Conservation (phyloP, 306 rosid genomes). For the Hippophae rhamnoides region DNA sequence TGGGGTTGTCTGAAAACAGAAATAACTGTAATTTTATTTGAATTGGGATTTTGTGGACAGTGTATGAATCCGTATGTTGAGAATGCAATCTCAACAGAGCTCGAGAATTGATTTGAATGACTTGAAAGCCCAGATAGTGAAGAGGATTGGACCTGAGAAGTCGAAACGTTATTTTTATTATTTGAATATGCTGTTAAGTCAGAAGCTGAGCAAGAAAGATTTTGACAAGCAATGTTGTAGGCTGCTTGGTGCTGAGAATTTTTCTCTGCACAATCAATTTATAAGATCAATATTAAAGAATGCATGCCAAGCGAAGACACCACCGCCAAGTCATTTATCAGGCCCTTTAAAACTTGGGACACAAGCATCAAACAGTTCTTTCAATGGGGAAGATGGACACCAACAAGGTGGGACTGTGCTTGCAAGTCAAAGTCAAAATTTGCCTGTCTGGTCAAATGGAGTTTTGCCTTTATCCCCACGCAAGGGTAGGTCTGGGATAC, state of each 20-base stretch:
- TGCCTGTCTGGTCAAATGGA: slow-evolving; percentile 72
- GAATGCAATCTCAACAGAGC: slow-evolving; percentile 90
- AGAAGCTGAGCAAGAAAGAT: slow-evolving; percentile 78
- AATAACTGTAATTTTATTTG: slow-evolving; percentile 37
- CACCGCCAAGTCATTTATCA: slow-evolving; percentile 43
- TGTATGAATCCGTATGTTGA: slow-evolving; percentile 45
- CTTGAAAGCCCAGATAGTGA: slow-evolving; percentile 63
- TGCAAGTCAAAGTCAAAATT: slow-evolving; percentile 50
- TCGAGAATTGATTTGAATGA: slow-evolving; percentile 91
- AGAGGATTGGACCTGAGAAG: slow-evolving; percentile 74
- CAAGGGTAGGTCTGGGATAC: slow-evolving; percentile 55
- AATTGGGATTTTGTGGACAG: slow-evolving; percentile 27
- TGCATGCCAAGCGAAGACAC: slow-evolving; percentile 81
- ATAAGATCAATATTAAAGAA: slow-evolving; percentile 78
- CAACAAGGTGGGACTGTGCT: slow-evolving; percentile 43
- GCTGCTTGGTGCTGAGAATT: slow-evolving; percentile 77
- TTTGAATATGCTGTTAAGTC: slow-evolving; percentile 69
- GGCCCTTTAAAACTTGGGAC: slow-evolving; percentile 45
- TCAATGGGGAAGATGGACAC: slow-evolving; percentile 65
- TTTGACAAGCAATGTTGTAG: slow-evolving; percentile 65
- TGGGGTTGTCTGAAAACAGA: slow-evolving; percentile 42
- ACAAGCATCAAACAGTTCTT: slow-evolving; percentile 46
- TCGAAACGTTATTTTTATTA: slow-evolving; percentile 61
- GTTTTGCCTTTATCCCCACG: slow-evolving; percentile 63
- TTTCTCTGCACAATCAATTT: slow-evolving; percentile 76